Base-by-base conservation (phyloP, 2,329 filamentous ascomycete genomes). In the Colletotrichum godetiae region DNA sequence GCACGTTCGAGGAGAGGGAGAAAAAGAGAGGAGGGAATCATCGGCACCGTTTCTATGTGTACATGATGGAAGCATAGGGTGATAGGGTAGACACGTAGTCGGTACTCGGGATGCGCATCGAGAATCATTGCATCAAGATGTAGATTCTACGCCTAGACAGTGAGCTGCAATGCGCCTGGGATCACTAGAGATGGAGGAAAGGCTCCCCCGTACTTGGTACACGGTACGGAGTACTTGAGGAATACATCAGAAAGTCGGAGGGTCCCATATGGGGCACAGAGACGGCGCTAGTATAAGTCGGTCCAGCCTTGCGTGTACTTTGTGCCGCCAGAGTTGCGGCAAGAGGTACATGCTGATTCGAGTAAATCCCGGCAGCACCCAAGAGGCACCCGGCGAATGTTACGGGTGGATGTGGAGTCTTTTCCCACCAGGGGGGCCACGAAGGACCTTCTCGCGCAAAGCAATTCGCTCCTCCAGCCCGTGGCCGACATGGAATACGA, bases 401-500 rank as follows among this genome's bases (percentile, higher is more conserved):
- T 55, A 59, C 24, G 24, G 27, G 12, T n/a, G 22, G 5, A 35
- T 35, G n/a, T 55, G 60, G 55, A 24, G 31, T 6, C 10, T 15
- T 13, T 12, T 5, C 31, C 35, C 19, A 55, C 22, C n/a, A 62
- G 46, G 70, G 68, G 67, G 42, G 35, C 59, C 27, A 60, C 49
- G 60, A 37, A 59, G 70, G 53, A 59, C 55, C 55, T 53, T 65
- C 42, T 70, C 31, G 55, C 33, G 56, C 46, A 70, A n/a, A 60
- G 56, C 70, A 73, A 70, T 60, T 69, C 66, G 58, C 52, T 62
- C 31, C 19, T 57, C 37, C 33, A 64, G 33, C 56, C 60, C 55
- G 35, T 46, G 46, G 59, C 46, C 46, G 70, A 55, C 59, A 37
- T 65, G 67, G 56, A 66, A 70, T 73, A 73, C 67, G 70, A 73